Base-by-base conservation (phyloP, 139 green algal species). In the Dunaliella primolecta region DNA sequence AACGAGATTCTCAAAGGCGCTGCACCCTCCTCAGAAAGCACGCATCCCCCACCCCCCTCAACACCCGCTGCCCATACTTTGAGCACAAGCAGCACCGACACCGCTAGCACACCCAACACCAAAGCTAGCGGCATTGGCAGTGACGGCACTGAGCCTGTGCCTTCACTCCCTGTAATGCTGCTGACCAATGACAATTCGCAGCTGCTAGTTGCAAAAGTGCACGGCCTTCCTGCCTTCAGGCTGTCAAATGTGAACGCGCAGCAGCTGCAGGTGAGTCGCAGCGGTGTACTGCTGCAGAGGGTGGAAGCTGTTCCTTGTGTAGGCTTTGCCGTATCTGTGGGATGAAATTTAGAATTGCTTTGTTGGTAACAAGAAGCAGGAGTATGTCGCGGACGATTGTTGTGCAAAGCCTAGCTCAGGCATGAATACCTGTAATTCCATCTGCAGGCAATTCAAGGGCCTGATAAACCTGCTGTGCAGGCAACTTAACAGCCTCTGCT, bases 141-240 rank as follows among this genome's bases (percentile, higher is more conserved):
- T 2, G 25, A 36, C 32, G 2, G 2, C 23, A 77, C 71, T 31
- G 72, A 64, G 20, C 72, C 55, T 75, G 36, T 34, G 3, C 38
- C n/a, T 74, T 2, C 79, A 2, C 86, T 96, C 84, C 92, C 94
- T 0, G 93, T 96, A 21, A 75, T 96, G 37, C 88, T 96, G 81
- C 89, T 96, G 23, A 93, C 92, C 11, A 94, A 93, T 83, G 93
- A 96, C 89, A 95, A 95, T 57, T 92, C 84, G 1, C 93, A 96
- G 87, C 84, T 96, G 33, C 46, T 29, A 33, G 85, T 90, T 55
- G 93, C 93, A 0, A 91, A 87, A 76, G 84, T 85, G 35, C 93
- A 96, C 84, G 93, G 93, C 27, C 90, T 96, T 85, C 93, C 93
- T 3, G 92, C 90, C 0, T 88, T 91, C 64, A 80, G 89, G 70